phyloP scores from a whole-genome alignment of 139 green algal species.

The Closterium sp. region DNA sequence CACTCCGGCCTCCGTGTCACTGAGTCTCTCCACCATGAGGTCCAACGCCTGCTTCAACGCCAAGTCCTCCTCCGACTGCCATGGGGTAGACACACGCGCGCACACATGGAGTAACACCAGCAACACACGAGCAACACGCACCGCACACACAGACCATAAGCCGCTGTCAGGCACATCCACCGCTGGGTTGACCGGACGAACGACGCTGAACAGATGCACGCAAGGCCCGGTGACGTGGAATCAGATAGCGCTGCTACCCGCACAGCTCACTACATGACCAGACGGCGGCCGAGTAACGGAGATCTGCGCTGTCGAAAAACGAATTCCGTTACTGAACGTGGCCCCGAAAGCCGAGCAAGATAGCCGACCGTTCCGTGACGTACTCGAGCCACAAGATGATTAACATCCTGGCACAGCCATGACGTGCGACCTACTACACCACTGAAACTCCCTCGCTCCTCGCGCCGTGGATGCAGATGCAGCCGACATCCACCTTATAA shows the following conservation, averaged over 20 bases:
- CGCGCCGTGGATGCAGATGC: neutral
- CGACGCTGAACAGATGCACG: too few relatives aligned
- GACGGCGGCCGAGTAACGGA: neutral
- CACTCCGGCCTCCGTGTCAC: constrained; percentile 62
- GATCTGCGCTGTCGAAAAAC: neutral
- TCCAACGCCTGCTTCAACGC: constrained; percentile 89
- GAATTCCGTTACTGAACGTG: neutral
- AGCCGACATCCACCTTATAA: neutral
- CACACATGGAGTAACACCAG: neutral
- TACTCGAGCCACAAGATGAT: too few relatives aligned
- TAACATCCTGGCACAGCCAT: too few relatives aligned
- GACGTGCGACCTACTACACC: neutral
- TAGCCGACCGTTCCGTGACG: too few relatives aligned
- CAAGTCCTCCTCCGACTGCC: constrained; percentile 82
- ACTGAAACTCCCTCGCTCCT: neutral
- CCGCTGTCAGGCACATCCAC: neutral
- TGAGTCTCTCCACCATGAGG: constrained; percentile 77
- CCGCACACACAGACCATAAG: neutral
- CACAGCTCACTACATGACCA: neutral
- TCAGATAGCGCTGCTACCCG: neutral
- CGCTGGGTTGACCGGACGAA: neutral
- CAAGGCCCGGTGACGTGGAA: neutral
- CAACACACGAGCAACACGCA: neutral
- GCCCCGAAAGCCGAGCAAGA: neutral
- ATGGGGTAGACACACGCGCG: neutral